Conservation (phyloP, 768 basidiomycete genomes). For the Suillus subluteus region DNA sequence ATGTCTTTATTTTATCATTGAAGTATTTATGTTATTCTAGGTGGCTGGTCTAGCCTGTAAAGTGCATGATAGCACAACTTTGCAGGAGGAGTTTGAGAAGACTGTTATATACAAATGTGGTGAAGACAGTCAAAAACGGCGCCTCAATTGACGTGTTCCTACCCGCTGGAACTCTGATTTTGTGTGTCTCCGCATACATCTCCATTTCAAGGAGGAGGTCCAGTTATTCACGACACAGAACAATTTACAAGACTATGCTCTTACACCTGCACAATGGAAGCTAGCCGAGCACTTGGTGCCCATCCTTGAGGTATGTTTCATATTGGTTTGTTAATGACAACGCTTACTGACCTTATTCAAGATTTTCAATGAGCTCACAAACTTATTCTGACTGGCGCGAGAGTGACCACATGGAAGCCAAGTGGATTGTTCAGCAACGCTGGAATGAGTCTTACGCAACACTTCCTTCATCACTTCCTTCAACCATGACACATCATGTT, state of each 20-base stretch:
- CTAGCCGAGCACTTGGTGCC: no score
- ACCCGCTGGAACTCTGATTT: conserved; percentile 25
- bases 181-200: background rate
- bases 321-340: no score
- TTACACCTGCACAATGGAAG: no score
- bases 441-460: conserved; percentile 6
- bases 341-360: no score
- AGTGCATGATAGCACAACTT: conserved; percentile 27
- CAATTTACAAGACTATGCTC: no score
- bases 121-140: conserved; percentile 13
- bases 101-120: conserved; percentile 14
- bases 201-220: no score
- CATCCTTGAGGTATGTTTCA: no score
- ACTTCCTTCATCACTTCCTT: background rate
- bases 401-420: conserved; percentile 14
- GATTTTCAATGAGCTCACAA: no score
- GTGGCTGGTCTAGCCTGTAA: conserved; percentile 31
- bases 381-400: conserved; percentile 1
- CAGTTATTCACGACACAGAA: no score
- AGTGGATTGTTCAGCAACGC: background rate
- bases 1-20: no score
- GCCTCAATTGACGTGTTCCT: conserved; percentile 29
- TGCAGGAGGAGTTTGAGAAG: conserved; percentile 30
- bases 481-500: background rate
- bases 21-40: conserved; percentile 12